Conservation (phyloP, 495 filamentous ascomycete species). For the Tetracladium marchalianum region DNA sequence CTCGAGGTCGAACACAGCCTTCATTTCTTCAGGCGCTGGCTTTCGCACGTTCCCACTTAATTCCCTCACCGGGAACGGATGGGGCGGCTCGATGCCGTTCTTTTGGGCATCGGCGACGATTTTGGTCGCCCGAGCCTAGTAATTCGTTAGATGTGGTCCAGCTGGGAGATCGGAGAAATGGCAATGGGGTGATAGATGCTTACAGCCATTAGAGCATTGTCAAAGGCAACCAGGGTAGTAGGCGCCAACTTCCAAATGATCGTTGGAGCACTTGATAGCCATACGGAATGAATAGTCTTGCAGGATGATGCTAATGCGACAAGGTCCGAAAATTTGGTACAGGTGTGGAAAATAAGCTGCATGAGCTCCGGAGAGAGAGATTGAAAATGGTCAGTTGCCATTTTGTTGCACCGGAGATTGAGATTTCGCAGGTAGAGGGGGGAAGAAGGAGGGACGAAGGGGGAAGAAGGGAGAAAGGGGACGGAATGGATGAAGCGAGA, state of each 20-base stretch:
- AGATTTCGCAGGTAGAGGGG: too few relatives aligned
- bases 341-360: constrained; percentile 3
- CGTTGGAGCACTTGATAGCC: constrained; percentile 1
- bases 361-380: too few relatives aligned
- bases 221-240: constrained; percentile 8
- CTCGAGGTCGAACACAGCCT: constrained; percentile 10
- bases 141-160: not conserved
- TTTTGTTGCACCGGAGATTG: too few relatives aligned
- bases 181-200: constrained; percentile 2
- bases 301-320: constrained; percentile 6
- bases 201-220: constrained; percentile 13
- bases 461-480: too few relatives aligned
- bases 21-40: constrained; percentile 7
- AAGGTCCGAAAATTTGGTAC: constrained; percentile 3
- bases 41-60: constrained; percentile 5
- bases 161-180: not conserved
- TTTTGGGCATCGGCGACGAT: too few relatives aligned
- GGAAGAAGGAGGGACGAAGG: too few relatives aligned
- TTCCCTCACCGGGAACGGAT: too few relatives aligned
- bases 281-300: constrained; percentile 4
- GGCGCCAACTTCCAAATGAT: constrained; percentile 10
- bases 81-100: too few relatives aligned
- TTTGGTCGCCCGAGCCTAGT: not conserved
- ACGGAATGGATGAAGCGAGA: too few relatives aligned
- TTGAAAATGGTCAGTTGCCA: too few relatives aligned